Evolutionary conservation across 306 rosid species (phyloP).

Genomic region (Citrullus colocynthis): DNA sequence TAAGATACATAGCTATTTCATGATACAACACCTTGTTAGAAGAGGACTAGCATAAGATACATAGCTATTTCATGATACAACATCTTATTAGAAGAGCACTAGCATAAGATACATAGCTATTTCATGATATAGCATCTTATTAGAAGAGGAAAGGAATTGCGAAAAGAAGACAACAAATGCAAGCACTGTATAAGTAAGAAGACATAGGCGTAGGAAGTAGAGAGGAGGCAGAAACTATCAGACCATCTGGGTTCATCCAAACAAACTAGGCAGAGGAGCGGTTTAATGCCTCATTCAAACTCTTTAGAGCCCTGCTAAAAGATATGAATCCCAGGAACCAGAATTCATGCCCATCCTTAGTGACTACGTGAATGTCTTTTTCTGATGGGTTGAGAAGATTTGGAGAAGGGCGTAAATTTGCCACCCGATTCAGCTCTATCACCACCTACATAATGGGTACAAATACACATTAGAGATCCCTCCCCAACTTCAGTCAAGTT

Average conservation of each 20-base stretch:
- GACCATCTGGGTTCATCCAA: background rate
- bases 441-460: slow-evolving; percentile 29
- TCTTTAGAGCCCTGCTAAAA: slow-evolving; percentile 51
- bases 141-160: background rate
- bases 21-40: background rate
- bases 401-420: slow-evolving; percentile 27
- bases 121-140: background rate
- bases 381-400: slow-evolving; percentile 45
- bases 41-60: too few relatives aligned
- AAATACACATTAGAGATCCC: background rate
- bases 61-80: background rate
- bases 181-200: background rate
- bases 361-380: slow-evolving; percentile 29
- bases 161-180: background rate
- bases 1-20: background rate
- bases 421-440: slow-evolving; percentile 35
- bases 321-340: slow-evolving; percentile 63
- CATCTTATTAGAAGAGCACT: background rate
- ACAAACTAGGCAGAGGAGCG: slow-evolving; percentile 2
- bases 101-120: background rate
- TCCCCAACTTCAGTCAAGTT: background rate
- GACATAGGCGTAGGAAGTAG: background rate
- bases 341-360: slow-evolving; percentile 56
- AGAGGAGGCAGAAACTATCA: background rate
- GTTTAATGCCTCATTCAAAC: slow-evolving; percentile 28